Conservation (phyloP, 139 green algal species). For the Auxenochlorella protothecoides region DNA sequence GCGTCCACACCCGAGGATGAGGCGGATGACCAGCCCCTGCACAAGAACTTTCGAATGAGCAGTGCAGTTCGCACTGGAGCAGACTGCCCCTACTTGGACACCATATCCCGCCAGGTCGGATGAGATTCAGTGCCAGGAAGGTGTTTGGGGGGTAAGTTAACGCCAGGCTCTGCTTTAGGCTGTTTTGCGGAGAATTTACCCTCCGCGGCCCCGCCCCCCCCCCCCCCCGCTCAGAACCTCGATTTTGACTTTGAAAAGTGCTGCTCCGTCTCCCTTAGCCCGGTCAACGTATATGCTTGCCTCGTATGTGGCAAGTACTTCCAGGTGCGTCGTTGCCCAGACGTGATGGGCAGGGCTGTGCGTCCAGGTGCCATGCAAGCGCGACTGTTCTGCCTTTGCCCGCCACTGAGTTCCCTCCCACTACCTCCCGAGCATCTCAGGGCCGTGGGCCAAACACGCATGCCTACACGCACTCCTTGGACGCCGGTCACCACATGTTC, state of each 20-base stretch:
- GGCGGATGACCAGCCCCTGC: constrained; percentile 23
- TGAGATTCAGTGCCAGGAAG: neutral
- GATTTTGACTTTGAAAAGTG: constrained; percentile 99
- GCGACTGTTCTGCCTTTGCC: too few relatives aligned
- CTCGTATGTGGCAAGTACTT: constrained; percentile 99
- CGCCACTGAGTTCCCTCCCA: too few relatives aligned
- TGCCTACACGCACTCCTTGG: constrained; percentile 88
- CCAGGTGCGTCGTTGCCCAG: constrained; percentile 39
- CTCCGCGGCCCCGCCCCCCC: too few relatives aligned
- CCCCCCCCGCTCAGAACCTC: constrained; percentile 78
- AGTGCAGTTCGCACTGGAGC: constrained; percentile 38
- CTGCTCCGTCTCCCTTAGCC: constrained; percentile 84
- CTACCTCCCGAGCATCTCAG: constrained; percentile 16
- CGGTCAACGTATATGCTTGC: constrained; percentile 95
- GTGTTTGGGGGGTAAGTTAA: too few relatives aligned
- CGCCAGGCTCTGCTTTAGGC: neutral
- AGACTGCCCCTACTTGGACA: constrained; percentile 97
- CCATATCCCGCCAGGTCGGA: constrained; percentile 68
- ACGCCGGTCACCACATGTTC: constrained; percentile 90
- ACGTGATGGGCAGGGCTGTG: too few relatives aligned
- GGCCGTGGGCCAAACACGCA: constrained; percentile 78
- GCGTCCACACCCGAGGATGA: neutral
- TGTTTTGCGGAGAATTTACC: neutral
- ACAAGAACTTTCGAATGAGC: constrained; percentile 9
- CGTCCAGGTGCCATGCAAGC: too few relatives aligned